phyloP scores from a whole-genome alignment of 306 rosid genomes.

The Pterocarpus santalinus region DNA sequence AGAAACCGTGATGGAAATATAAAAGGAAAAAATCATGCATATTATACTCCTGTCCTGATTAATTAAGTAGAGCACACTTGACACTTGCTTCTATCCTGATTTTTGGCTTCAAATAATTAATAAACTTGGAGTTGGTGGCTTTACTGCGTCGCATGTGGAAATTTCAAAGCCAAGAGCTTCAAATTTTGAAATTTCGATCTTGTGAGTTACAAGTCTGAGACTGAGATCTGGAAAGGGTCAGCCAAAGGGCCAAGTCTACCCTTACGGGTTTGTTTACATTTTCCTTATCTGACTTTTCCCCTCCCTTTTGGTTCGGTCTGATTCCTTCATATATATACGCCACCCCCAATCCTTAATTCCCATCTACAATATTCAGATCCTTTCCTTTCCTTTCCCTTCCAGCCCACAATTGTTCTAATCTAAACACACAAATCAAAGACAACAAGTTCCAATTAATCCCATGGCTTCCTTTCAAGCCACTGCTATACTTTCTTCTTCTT shows the following conservation, averaged over 20 bases:
- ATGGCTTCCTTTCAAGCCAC: conserved; percentile 47
- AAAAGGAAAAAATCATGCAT: too few species aligned
- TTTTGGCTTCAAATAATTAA: too few species aligned
- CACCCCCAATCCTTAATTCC: background rate
- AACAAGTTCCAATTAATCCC: background rate
- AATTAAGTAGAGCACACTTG: too few species aligned
- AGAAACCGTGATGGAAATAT: too few species aligned
- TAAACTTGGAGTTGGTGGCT: too few species aligned
- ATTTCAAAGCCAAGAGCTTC: too few species aligned
- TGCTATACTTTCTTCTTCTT: conserved; percentile 42
- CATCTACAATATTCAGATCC: background rate
- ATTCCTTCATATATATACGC: background rate
- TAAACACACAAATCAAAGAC: background rate
- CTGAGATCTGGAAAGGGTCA: conserved; percentile 20
- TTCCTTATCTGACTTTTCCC: conserved; percentile 43
- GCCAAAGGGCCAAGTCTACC: conserved; percentile 8
- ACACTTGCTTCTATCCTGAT: too few species aligned
- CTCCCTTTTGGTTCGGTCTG: too few species aligned
- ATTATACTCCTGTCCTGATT: too few species aligned
- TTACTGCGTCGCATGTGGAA: too few species aligned
- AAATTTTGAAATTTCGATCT: background rate
- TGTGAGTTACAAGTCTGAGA: background rate
- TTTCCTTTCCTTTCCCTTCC: background rate
- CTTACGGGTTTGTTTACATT: background rate
- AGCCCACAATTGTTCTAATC: background rate